Conservation (phyloP, 1,284 basidiomycete genomes). For the Austroboletus rostrupii region DNA sequence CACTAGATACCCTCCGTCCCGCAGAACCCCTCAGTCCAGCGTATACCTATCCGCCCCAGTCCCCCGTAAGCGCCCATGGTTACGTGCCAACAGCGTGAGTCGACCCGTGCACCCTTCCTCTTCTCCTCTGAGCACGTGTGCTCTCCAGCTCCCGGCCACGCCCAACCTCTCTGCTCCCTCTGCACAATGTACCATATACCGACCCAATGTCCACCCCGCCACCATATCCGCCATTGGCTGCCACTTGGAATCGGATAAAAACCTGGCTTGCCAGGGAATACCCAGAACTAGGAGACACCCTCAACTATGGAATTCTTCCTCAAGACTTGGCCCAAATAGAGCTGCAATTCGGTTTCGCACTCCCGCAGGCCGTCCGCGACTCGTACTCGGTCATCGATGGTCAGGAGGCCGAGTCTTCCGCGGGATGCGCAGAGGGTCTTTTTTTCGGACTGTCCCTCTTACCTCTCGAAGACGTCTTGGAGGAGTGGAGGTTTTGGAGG, state of each 20-base stretch:
- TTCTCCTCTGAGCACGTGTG: constrained; percentile 16
- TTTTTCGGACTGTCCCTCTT: constrained; percentile 85
- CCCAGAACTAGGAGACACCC: constrained; percentile 86
- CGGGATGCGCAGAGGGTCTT: constrained; percentile 81
- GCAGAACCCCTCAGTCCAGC: constrained; percentile 46
- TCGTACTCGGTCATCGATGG: constrained; percentile 82
- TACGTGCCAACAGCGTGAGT: constrained; percentile 61
- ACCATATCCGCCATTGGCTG: constrained; percentile 68
- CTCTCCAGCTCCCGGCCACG: constrained; percentile 48
- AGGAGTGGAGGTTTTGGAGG: constrained; percentile 93
- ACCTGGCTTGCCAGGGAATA: constrained; percentile 76
- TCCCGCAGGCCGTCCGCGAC: constrained; percentile 78
- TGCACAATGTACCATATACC: constrained; percentile 51
- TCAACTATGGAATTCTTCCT: constrained; percentile 81
- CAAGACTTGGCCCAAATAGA: constrained; percentile 76
- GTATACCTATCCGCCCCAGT: constrained; percentile 74
- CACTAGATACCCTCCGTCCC: constrained; percentile 50
- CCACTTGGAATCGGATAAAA: constrained; percentile 79
- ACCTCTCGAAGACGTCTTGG: constrained; percentile 84
- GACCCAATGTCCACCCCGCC: constrained; percentile 37
- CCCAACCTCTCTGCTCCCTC: constrained; percentile 59
- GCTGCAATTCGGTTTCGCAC: constrained; percentile 73
- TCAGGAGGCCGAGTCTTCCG: constrained; percentile 83
- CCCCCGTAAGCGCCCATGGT: constrained; percentile 47
- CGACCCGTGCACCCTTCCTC: constrained; percentile 3